Conservation (phyloP, 2,329 filamentous ascomycete species). For the Coleophoma eucalyptorum region DNA sequence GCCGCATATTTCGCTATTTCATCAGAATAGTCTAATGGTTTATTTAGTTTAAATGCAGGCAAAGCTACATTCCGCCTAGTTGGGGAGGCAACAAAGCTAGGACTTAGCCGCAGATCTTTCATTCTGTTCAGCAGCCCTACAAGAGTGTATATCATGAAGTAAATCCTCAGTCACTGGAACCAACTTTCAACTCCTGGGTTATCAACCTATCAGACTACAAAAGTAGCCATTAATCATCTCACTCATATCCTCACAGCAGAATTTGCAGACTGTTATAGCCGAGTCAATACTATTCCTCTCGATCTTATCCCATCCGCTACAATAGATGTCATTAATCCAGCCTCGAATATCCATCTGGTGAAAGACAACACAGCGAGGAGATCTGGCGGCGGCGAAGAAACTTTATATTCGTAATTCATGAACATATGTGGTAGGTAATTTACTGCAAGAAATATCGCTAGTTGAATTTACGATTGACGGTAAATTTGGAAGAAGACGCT, state of each 20-base stretch:
- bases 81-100: constrained; percentile 12
- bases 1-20: too few species aligned
- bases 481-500: too few species aligned
- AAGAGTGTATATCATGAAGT: constrained; percentile 16
- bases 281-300: constrained; percentile 7
- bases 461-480: too few species aligned
- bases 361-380: neutral
- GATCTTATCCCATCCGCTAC: constrained; percentile 5
- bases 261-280: neutral
- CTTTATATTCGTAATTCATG: neutral
- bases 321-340: constrained; percentile 2
- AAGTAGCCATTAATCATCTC: neutral
- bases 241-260: neutral
- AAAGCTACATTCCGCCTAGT: too few species aligned
- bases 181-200: constrained; percentile 4
- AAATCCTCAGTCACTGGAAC: too few species aligned
- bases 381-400: neutral
- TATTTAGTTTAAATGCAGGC: too few species aligned
- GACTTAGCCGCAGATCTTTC: constrained; percentile 14
- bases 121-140: constrained; percentile 18
- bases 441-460: neutral
- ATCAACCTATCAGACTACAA: neutral
- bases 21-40: too few species aligned
- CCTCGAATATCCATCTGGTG: constrained; percentile 6
- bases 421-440: neutral